Base-by-base conservation (phyloP, 345 rosid species). In the Arabidopsis thaliana region DNA sequence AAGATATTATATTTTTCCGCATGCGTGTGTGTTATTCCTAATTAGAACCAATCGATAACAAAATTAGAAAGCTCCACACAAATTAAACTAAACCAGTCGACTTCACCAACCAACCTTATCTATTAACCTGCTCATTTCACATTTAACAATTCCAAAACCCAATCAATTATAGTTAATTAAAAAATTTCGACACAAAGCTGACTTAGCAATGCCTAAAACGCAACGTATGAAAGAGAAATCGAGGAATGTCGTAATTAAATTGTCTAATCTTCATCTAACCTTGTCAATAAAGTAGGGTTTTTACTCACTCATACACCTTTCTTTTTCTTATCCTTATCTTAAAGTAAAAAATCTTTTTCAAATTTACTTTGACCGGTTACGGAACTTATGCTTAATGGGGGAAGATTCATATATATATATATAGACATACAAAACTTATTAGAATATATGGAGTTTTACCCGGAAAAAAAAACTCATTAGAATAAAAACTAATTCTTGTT, bases 61-160 rank as follows among this genome's bases (percentile, higher is more conserved):
- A 53, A 67, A 68, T 38, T 32, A 53, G 62, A 8, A 49, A 52
- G 61, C 61, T 52, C 61, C n/a, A 67, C 72, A 67, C 55, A 28
- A 32, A 56, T 28, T 56, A 69, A 30, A 56, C 13, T 44, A 57
- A 69, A 69, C 65, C 65, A 69, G 23, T 69, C 65, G 8, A 57
- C 23, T 14, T 68, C 72, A 38, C 51, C 51, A 53, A 41, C 51
- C 20, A 67, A 8, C 72, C 11, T 52, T 68, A 68, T 68, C 62
- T 68, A 40, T 6, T 38, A 38, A 68, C 50, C 62, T 53, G 41
- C 41, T 55, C 52, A 55, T 55, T 68, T 69, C 65, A 44, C 41
- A 42, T 20, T 30, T 28, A 38, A 38, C 40, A 63, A 13, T 28
- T 63, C 52, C 13, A 24, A 24, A 24, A 0, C 4, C 4, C 12